A percentile compares a stretch with the other conserved stretches of the same genome.
Evolutionary conservation across 352 stramenopile species (phyloP).

Genomic region (Pseudoperonospora humuli): DNA sequence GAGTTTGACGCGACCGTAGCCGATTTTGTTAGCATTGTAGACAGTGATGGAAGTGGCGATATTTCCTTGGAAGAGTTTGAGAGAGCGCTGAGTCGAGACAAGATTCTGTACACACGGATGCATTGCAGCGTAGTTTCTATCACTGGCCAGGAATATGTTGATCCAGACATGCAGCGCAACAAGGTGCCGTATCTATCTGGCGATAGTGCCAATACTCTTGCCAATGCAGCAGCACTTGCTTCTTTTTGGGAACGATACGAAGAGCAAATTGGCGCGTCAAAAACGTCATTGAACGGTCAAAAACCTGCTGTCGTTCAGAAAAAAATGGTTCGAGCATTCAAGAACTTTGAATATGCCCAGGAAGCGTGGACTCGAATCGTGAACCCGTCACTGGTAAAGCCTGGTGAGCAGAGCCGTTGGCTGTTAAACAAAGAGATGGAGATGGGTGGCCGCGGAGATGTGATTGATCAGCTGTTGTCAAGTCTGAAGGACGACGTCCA

Average conservation of each 20-base stretch:
- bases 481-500: constrained; percentile 46
- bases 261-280: constrained; percentile 51
- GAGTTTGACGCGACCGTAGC: constrained; percentile 72
- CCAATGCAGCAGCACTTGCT: constrained; percentile 49
- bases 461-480: constrained; percentile 72
- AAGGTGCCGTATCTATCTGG: constrained; percentile 57
- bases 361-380: constrained; percentile 79
- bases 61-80: constrained; percentile 84
- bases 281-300: constrained; percentile 52
- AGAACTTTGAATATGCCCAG: constrained; percentile 83
- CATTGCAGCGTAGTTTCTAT: constrained; percentile 56
- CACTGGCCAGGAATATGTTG: constrained; percentile 71
- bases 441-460: constrained; percentile 59
- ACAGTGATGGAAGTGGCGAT: constrained; percentile 72
- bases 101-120: constrained; percentile 56
- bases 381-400: constrained; percentile 63
- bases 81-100: constrained; percentile 53
- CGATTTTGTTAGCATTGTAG: constrained; percentile 73
- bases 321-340: constrained; percentile 83
- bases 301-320: constrained; percentile 56
- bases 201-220: constrained; percentile 26
- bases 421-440: constrained; percentile 75
- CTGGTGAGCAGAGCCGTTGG: constrained; percentile 60
- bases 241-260: constrained; percentile 73
- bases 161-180: constrained; percentile 52